Conservation (phyloP, 2,329 filamentous ascomycete species). For the Onygena corvina region DNA sequence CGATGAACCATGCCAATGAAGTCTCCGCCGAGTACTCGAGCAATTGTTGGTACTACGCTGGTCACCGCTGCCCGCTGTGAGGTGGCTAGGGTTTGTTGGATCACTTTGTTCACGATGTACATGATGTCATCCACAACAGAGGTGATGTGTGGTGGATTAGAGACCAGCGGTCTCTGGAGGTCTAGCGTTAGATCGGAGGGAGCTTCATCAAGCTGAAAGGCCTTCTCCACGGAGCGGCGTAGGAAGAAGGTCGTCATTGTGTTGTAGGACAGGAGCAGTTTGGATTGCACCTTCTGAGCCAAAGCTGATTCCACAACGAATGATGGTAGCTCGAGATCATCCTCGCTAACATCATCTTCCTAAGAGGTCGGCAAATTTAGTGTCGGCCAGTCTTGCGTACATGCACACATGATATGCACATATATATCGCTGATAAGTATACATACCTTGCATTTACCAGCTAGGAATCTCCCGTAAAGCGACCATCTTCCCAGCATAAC, state of each 20-base stretch:
- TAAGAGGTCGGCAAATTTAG: background rate
- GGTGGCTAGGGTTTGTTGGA: constrained; percentile 76
- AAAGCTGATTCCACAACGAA: constrained; percentile 71
- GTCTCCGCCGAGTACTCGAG: constrained; percentile 70
- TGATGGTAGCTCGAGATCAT: constrained; percentile 52
- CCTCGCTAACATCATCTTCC: constrained; percentile 12
- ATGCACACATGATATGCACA: no score
- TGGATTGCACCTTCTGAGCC: constrained; percentile 61
- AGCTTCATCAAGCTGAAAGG: constrained; percentile 88
- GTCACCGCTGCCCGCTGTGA: constrained; percentile 67
- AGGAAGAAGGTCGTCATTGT: constrained; percentile 94
- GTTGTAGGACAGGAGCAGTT: constrained; percentile 72
- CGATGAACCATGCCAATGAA: constrained; percentile 96
- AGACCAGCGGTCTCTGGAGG: constrained; percentile 56
- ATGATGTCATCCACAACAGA: constrained; percentile 96
- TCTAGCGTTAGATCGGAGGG: constrained; percentile 69
- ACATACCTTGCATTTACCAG: constrained; percentile 69
- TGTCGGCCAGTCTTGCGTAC: constrained; percentile 18
- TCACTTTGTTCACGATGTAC: constrained; percentile 92
- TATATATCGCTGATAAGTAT: constrained; percentile 16
- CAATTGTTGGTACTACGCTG: constrained; percentile 65
- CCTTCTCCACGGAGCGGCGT: constrained; percentile 88
- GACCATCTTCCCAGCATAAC: constrained; percentile 92
- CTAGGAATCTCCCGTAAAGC: constrained; percentile 78
- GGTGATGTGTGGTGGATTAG: constrained; percentile 80